phyloP scores from a whole-genome alignment of 2,329 filamentous ascomycete genomes.

The Arthrobotrys pseudoclavata region DNA sequence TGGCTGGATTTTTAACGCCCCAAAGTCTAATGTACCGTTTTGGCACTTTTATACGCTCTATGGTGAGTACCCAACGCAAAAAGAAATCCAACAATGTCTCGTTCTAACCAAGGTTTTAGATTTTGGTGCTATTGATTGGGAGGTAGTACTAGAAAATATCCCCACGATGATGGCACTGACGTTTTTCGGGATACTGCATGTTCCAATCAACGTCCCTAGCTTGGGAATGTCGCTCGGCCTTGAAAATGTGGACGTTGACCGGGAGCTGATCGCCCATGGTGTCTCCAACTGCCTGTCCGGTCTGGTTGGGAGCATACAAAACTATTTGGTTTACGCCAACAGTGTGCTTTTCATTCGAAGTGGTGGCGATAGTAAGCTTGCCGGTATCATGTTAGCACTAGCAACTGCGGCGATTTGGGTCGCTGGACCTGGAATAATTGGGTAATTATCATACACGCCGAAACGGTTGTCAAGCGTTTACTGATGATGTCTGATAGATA shows the following conservation, averaged over 20 bases:
- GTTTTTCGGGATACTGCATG: constrained; percentile 96
- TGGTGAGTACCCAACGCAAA: constrained; percentile 72
- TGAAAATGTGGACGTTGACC: constrained; percentile 90
- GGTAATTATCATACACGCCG: constrained; percentile 65
- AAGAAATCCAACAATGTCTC: constrained; percentile 27
- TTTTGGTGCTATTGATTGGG: constrained; percentile 84
- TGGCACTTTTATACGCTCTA: constrained; percentile 98
- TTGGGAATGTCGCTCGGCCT: constrained; percentile 90
- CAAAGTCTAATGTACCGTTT: constrained; percentile 87
- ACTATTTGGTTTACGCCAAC: constrained; percentile 98
- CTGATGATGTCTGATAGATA: constrained; percentile 67
- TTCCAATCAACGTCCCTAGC: constrained; percentile 97
- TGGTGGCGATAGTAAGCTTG: constrained; percentile 86
- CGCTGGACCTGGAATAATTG: constrained; percentile 87
- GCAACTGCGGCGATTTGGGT: constrained; percentile 86
- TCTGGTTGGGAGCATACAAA: constrained; percentile 86
- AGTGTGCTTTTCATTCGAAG: constrained; percentile 96
- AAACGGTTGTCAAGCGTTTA: neutral
- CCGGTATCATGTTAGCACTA: constrained; percentile 84
- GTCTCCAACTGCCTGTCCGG: constrained; percentile 93
- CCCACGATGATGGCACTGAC: constrained; percentile 97
- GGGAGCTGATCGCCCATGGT: constrained; percentile 91
- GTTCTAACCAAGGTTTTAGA: constrained; percentile 70
- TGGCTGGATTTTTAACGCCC: constrained; percentile 93
- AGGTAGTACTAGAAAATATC: constrained; percentile 83